Conservation (phyloP, 768 basidiomycete species). For the Leccinum aurantiacum region DNA sequence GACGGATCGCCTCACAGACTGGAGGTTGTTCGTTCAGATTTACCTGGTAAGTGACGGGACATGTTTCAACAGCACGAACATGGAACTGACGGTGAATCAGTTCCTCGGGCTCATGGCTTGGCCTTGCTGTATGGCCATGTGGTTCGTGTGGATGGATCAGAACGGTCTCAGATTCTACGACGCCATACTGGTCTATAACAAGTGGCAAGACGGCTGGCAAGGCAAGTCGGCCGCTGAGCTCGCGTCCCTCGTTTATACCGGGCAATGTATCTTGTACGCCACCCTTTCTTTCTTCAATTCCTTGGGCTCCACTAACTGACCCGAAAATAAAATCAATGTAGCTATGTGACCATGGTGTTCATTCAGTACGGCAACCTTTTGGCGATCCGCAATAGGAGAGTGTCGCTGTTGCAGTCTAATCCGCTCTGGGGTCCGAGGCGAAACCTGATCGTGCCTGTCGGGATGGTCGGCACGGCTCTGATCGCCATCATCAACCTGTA, state of each 20-base stretch:
- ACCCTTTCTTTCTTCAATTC: constrained; percentile 17
- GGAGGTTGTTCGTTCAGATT: constrained; percentile 48
- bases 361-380: constrained; percentile 28
- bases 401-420: constrained; percentile 28
- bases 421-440: constrained; percentile 40
- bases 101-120: constrained; percentile 46
- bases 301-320: neutral
- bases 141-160: constrained; percentile 40
- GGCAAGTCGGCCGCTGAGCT: constrained; percentile 33
- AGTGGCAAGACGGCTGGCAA: constrained; percentile 39
- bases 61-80: neutral
- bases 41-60: constrained; percentile 38
- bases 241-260: constrained; percentile 37
- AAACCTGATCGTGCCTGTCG: constrained; percentile 32
- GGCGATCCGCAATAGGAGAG: constrained; percentile 31
- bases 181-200: constrained; percentile 40
- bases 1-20: constrained; percentile 47
- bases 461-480: constrained; percentile 33
- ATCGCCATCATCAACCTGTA: constrained; percentile 38
- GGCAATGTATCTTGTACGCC: constrained; percentile 44
- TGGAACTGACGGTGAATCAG: constrained; percentile 20
- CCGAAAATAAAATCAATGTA: constrained; percentile 3
- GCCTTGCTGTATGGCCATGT: constrained; percentile 44
- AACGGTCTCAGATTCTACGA: constrained; percentile 35
- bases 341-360: constrained; percentile 38